Conservation (phyloP, 73 alveolate genomes). For the Paramecium caudatum region DNA sequence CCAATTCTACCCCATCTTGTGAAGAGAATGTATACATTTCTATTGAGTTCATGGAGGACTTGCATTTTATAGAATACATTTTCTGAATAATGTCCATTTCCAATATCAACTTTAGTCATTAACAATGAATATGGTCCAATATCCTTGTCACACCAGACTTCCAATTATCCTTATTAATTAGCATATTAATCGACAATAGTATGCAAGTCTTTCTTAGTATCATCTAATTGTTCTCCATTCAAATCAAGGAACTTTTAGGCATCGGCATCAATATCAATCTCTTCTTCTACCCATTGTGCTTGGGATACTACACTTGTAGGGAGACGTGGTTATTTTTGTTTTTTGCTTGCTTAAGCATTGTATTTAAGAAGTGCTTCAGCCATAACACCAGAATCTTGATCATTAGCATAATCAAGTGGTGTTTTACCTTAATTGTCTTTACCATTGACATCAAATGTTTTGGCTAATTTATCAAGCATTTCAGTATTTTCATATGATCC, state of each 20-base stretch:
- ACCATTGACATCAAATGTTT: conserved; percentile 58
- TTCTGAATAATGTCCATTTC: conserved; percentile 95
- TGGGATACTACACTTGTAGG: conserved; percentile 52
- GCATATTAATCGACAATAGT: background rate
- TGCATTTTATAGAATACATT: conserved; percentile 97
- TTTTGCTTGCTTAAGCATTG: conserved; percentile 20
- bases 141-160: background rate
- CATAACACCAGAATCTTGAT: conserved; percentile 81
- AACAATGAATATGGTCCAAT: conserved; percentile 90
- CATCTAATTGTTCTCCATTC: conserved; percentile 48
- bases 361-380: conserved; percentile 73
- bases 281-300: conserved; percentile 76
- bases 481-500: conserved; percentile 96
- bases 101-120: conserved; percentile 96
- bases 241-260: conserved; percentile 78
- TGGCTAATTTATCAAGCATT: conserved; percentile 77
- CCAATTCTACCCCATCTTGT: conserved; percentile 99
- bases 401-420: conserved; percentile 86
- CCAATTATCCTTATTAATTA: background rate
- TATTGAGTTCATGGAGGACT: conserved; percentile 92
- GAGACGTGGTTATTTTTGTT: conserved; percentile 28
- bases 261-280: conserved; percentile 80
- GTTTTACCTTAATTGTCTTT: conserved; percentile 87
- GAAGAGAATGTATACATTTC: conserved; percentile 94
- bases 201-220: background rate